Conservation (phyloP, 2,329 filamentous ascomycete genomes). For the Leptodontidium sp. region DNA sequence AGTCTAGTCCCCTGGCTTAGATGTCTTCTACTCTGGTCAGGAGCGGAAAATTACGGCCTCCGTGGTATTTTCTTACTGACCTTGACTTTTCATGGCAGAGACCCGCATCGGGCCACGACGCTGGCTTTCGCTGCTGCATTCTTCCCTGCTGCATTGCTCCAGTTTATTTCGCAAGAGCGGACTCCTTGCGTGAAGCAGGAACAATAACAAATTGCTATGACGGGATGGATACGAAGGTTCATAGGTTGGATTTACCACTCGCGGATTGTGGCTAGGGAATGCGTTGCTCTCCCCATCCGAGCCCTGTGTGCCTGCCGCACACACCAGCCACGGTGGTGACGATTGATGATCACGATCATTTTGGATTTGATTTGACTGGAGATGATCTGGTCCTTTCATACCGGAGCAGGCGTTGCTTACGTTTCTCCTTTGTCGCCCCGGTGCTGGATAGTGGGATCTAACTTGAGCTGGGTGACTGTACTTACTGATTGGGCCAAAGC, state of each 20-base stretch:
- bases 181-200: constrained; percentile 8
- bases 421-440: constrained; percentile 25
- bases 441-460: not conserved
- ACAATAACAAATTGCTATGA: constrained; percentile 9
- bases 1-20: too few species aligned
- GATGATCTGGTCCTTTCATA: constrained; percentile 39
- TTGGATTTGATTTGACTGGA: constrained; percentile 22
- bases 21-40: too few species aligned
- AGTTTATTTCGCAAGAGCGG: constrained; percentile 12
- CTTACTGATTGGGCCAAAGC: constrained; percentile 25
- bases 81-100: constrained; percentile 6
- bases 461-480: not conserved
- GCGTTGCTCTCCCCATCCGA: not conserved
- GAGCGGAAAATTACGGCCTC: constrained; percentile 15
- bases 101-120: constrained; percentile 10
- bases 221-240: constrained; percentile 13
- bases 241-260: not conserved
- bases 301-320: not conserved
- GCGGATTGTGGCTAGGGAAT: constrained; percentile 4
- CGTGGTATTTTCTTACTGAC: not conserved
- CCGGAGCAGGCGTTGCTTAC: constrained; percentile 35
- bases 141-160: constrained; percentile 23
- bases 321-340: constrained; percentile 17
- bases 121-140: constrained; percentile 13
- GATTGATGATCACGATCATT: constrained; percentile 9